Conservation (phyloP, 2,329 filamentous ascomycete species). For the Colletotrichum kahawae region DNA sequence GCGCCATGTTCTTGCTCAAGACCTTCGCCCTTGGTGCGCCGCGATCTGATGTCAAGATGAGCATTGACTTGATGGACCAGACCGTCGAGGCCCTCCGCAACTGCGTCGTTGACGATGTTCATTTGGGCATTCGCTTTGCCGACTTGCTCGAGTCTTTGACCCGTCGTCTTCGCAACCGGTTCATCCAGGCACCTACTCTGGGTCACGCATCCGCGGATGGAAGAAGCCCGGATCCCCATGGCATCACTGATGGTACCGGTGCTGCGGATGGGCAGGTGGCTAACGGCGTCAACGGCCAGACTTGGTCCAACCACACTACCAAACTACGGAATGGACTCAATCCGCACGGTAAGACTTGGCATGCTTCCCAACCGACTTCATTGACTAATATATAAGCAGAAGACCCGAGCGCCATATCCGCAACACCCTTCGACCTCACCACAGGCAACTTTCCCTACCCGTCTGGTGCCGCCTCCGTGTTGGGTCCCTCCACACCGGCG, state of each 20-base stretch:
- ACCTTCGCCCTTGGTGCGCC: conserved; percentile 83
- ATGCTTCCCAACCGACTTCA: not conserved
- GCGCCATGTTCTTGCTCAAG: conserved; percentile 84
- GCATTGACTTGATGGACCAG: conserved; percentile 75
- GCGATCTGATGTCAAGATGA: conserved; percentile 77
- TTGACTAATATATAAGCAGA: conserved; percentile 22
- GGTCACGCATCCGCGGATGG: conserved; percentile 44
- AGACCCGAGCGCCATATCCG: conserved; percentile 55
- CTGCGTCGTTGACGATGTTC: conserved; percentile 84
- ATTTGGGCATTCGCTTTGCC: conserved; percentile 83
- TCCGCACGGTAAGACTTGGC: conserved; percentile 37
- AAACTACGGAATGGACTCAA: conserved; percentile 45
- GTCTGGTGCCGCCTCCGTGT: conserved; percentile 48
- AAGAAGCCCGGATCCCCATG: conserved; percentile 42
- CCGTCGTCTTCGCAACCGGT: conserved; percentile 73
- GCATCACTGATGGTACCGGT: conserved; percentile 24
- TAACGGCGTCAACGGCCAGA: conserved; percentile 13
- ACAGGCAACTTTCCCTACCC: conserved; percentile 60
- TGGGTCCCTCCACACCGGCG: conserved; percentile 56
- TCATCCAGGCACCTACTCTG: conserved; percentile 68
- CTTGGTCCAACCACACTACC: conserved; percentile 38
- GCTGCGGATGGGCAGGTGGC: conserved; percentile 1
- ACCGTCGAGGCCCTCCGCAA: conserved; percentile 77
- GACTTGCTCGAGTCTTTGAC: conserved; percentile 82
- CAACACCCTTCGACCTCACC: conserved; percentile 66